Base-by-base conservation (phyloP, 371 early-diverging fungal species). In the Chytridium lagenaria region DNA sequence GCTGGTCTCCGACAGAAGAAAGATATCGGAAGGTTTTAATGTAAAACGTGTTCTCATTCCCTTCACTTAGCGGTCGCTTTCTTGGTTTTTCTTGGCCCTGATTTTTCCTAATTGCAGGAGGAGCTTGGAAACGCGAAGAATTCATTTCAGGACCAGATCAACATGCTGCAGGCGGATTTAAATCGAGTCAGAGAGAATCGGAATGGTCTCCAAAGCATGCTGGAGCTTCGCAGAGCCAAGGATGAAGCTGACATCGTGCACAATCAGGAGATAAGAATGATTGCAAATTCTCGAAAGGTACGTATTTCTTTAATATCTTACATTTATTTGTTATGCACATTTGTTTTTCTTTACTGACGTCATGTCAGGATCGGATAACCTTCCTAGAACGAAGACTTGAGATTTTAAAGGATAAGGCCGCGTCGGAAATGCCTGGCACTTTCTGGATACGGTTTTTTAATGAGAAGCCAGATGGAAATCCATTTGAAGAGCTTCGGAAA, bases 101-200 rank as follows among this genome's bases (percentile, higher is more conserved):
- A n/a, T n/a, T 34, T 75, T 52, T 26, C 26, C 55, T 81, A 67
- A 77, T 84, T 76, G 77, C 82, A 0, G 91, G 92, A 68, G 91
- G 93, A 44, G 85, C 85, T 44, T 78, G 80, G 1, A 7, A 26
- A 38, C 37, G 44, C 5, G n/a, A 85, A 93, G 33, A 86, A 89
- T 68, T 82, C 81, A 0, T 72, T 93, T 49, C 92, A 92, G 64
- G 80, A 82, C 2, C 90, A 93, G 73, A 79, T 94, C 67, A 84
- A 88, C 49, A 86, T 87, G 57, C 69, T 93, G 28, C 93, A 95
- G 52, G 78, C 76, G 22, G 95, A 97, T 39, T 79, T 94, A 51
- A 85, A 88, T 5, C 86, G 94, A 30, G 81, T 95, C 61, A 90
- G 95, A 50, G 87, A 87, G 50, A 87, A 90, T 67, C 89, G 97